Percentiles rank a stretch among this genome's conserved stretches.
Evolutionary conservation across 257 asterid species (phyloP).

Genomic region (Agastache rugosa): DNA sequence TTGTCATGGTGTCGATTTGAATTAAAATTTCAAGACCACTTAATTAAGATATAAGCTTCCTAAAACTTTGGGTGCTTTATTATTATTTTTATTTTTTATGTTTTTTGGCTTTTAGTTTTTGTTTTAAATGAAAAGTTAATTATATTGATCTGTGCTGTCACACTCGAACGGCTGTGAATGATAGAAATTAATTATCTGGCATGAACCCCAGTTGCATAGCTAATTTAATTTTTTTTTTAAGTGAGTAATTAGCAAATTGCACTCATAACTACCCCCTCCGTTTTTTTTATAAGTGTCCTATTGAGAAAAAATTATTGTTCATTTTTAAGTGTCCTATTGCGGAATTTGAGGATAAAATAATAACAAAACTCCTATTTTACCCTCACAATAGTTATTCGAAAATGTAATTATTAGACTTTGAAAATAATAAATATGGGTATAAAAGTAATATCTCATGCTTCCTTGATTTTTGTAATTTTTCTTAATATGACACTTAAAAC

Average conservation of each 20-base stretch:
- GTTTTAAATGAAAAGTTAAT: slow-evolving; percentile 26
- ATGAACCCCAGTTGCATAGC: slow-evolving; percentile 18
- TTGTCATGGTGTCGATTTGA: slow-evolving; percentile 19
- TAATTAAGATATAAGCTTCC: slow-evolving; percentile 41
- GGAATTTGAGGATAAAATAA: too few species aligned
- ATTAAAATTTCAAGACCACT: slow-evolving; percentile 35
- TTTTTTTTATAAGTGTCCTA: too few species aligned
- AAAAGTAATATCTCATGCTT: too few species aligned
- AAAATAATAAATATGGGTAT: too few species aligned
- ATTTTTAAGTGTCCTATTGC: too few species aligned
- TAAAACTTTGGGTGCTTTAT: slow-evolving; percentile 26
- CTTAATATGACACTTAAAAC: too few species aligned
- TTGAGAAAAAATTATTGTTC: too few species aligned
- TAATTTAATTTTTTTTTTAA: slow-evolving; percentile 10
- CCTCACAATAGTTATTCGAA: too few species aligned
- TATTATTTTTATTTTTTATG: neutral
- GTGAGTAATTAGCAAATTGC: slow-evolving; percentile 9
- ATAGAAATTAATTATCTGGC: slow-evolving; percentile 28
- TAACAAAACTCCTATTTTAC: too few species aligned
- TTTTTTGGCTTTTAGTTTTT: neutral
- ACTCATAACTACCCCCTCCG: too few species aligned
- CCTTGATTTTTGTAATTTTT: too few species aligned
- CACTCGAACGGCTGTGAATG: slow-evolving; percentile 30
- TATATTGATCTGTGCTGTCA: slow-evolving; percentile 31
- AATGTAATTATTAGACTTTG: too few species aligned